Conservation (phyloP, 164 flowering plant species). For the Liquidambar formosana region DNA sequence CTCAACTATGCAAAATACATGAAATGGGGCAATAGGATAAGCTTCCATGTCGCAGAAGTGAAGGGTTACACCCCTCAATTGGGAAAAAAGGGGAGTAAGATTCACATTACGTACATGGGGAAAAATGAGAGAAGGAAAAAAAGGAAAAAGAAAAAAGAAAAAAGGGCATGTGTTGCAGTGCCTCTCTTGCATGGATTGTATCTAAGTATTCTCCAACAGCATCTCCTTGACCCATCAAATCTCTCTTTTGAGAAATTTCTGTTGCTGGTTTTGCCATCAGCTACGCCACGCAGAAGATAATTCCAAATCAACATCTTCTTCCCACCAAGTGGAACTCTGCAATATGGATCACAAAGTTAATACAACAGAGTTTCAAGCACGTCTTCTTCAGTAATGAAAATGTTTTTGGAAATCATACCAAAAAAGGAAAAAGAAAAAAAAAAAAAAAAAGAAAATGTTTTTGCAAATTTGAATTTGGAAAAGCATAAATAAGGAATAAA, state of each 20-base stretch:
- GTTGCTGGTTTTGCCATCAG: conserved; percentile 27
- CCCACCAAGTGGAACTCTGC: conserved; percentile 91
- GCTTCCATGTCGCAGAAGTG: too few species aligned
- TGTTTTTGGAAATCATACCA: background rate
- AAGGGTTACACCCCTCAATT: too few species aligned
- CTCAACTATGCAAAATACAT: too few species aligned
- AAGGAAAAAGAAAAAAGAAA: background rate
- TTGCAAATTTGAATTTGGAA: background rate
- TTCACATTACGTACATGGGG: too few species aligned
- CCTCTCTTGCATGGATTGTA: background rate
- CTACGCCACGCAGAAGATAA: conserved; percentile 86
- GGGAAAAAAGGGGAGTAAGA: too few species aligned
- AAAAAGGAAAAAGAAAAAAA: too few species aligned
- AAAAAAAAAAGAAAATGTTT: too few species aligned
- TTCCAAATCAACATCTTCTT: conserved; percentile 80
- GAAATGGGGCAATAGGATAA: too few species aligned
- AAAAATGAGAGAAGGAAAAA: too few species aligned
- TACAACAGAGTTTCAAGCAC: background rate
- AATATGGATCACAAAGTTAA: conserved; percentile 10
- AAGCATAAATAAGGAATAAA: too few species aligned
- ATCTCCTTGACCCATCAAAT: too few species aligned
- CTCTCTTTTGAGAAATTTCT: background rate
- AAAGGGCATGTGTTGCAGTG: background rate
- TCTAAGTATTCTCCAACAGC: background rate
- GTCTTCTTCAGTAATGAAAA: background rate